These are phyloP conservation scores for Fomes fomentarius DNA, from an alignment of 1,284 basidiomycete genomes.

Conservation along the genomic window DNA sequence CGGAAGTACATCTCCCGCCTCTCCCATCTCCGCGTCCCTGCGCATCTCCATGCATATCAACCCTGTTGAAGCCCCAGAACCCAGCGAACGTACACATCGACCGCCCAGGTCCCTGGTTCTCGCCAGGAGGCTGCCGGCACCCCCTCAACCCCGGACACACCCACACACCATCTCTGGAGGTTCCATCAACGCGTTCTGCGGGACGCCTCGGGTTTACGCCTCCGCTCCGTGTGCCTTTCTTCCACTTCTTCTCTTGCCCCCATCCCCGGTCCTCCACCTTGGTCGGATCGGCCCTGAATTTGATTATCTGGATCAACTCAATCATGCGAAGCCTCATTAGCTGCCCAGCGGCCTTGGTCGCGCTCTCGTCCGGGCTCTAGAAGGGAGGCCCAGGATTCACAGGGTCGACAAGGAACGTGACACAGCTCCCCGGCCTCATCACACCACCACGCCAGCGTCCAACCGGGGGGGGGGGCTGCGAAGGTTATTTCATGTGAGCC, in stretches of 20 bases:
- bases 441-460: too few species aligned
- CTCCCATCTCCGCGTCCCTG: neutral
- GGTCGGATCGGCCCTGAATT: constrained; percentile 20
- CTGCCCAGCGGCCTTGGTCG: neutral
- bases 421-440: neutral
- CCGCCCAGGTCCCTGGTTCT: neutral
- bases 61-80: neutral
- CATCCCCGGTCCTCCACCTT: neutral
- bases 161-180: too few species aligned
- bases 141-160: too few species aligned
- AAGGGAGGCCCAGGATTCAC: neutral
- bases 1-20: too few species aligned
- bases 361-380: neutral
- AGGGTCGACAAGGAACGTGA: constrained; percentile 3
- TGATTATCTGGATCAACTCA: constrained; percentile 15
- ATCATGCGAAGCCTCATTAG: constrained; percentile 6
- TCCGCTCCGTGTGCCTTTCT: neutral
- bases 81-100: neutral
- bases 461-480: too few species aligned
- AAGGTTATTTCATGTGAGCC: too few species aligned
- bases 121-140: too few species aligned
- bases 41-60: neutral
- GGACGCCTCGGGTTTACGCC: neutral
- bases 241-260: neutral
- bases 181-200: too few species aligned